These are phyloP conservation scores for Scleroderma bovista DNA, from an alignment of 768 basidiomycete genomes.

Conservation along the genomic window DNA sequence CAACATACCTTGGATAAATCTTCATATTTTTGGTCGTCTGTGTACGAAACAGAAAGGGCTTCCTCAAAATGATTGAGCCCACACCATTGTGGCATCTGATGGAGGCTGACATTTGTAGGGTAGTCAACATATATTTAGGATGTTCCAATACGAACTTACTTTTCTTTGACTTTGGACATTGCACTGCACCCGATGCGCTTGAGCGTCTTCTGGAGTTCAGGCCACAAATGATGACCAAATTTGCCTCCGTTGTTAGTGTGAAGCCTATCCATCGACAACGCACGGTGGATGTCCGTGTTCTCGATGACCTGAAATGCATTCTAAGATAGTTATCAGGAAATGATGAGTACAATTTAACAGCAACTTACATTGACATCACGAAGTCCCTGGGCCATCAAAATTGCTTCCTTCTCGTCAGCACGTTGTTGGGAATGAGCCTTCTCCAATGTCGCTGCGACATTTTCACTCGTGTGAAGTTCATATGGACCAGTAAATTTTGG, in stretches of 20 bases:
- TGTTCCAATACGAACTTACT: conserved; percentile 27
- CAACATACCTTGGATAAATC: conserved; percentile 31
- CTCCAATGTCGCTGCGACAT: conserved; percentile 6
- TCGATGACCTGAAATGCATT: conserved; percentile 32
- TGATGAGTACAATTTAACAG: conserved; percentile 20
- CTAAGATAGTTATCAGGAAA: background rate
- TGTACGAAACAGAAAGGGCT: conserved; percentile 22
- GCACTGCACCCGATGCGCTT: conserved; percentile 26
- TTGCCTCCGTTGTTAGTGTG: conserved; percentile 33
- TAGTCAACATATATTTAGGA: conserved; percentile 15
- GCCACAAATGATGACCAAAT: conserved; percentile 28
- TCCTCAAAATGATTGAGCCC: conserved; percentile 27
- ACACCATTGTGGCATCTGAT: conserved; percentile 27
- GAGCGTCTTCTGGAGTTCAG: conserved; percentile 16
- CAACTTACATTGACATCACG: no score
- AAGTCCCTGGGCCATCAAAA: conserved; percentile 28
- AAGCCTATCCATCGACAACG: conserved; percentile 35
- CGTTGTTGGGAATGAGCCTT: conserved; percentile 16
- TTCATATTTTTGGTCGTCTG: conserved; percentile 31
- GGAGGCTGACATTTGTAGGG: conserved; percentile 16
- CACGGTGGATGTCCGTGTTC: conserved; percentile 29
- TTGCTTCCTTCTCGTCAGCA: background rate
- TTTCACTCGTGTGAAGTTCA: conserved; percentile 15
- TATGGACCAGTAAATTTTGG: background rate
- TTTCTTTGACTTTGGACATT: conserved; percentile 33